Evolutionary conservation across 352 stramenopile genomes (phyloP), one percentile per base, ranked within the genome.

Genomic region (Globisporangium radiosum): DNA sequence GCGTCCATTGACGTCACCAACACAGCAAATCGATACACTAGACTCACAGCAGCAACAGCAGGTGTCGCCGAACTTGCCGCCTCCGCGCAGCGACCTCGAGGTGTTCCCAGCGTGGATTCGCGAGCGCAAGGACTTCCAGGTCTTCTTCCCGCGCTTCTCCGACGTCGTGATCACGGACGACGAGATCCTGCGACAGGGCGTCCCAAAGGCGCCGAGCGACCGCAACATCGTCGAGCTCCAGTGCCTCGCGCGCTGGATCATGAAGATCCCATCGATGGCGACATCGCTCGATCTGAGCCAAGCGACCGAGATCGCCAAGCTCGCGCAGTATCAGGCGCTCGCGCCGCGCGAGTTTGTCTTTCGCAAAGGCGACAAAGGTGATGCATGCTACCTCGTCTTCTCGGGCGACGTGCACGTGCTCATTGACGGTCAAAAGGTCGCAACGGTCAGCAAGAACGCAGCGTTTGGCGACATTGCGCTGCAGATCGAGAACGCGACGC

Each of bases 81-180:
- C 43, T 11, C 33, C 56, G 6, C 47, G 45, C 19, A 68, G 62
- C 25, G 69, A 78, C 19, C 47, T 70, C 7, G 75, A 84, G 13
- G 63, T 87, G 0, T 85, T 85, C 39, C 75, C 75, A 7, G 36
- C 64, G 33, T 88, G 80, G 77, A 85, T 90, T 36, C 73, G 74
- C n/a, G 80, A 90, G 51, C 80, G 80, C 15, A 90, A 90, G 49
- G 80, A 90, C 59, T 88, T 90, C 56, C 80, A 90, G 40, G 73
- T 86, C 5, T 90, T 83, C 45, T 87, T 90, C 45, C 77, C 80
- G 48, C 70, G 76, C 4, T 90, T 78, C 55, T 70, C 77, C 4
- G 72, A 86, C n/a, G 71, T 73, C 33, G 72, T 85, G 17, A 64
- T 88, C 52, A 79, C 76, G 0, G 77, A 90, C 54, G 80, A 90